Percentiles rank a stretch among this genome's conserved stretches.
Conservation (phyloP, 2,329 filamentous ascomycete genomes). For the Alternaria viburni region DNA sequence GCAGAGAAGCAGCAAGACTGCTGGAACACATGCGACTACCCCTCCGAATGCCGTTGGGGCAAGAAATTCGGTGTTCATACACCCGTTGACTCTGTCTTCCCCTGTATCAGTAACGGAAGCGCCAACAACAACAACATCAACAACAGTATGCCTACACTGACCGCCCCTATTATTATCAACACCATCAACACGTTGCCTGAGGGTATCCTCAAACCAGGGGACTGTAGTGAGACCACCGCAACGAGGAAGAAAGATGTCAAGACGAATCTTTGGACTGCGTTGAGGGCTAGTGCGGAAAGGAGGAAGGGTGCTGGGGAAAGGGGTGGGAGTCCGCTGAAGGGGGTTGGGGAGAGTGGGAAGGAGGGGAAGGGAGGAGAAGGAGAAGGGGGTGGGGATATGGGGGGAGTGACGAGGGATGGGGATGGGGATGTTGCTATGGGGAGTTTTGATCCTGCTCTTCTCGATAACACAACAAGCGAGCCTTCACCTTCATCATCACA, state of each 20-base stretch:
- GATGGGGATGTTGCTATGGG: conserved; percentile 12
- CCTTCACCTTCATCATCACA: not conserved
- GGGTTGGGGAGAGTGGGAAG: too few species aligned
- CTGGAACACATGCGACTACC: conserved; percentile 55
- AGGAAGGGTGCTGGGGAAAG: conserved; percentile 17
- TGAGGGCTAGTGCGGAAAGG: conserved; percentile 35
- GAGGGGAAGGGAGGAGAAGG: not conserved
- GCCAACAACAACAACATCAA: not conserved
- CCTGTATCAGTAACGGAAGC: not conserved
- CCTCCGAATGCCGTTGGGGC: conserved; percentile 53
- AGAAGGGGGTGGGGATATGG: not conserved
- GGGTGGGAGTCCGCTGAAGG: conserved; percentile 24
- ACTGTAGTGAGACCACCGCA: conserved; percentile 3
- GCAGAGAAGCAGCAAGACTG: conserved; percentile 42
- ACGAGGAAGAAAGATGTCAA: conserved; percentile 16
- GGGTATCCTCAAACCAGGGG: conserved; percentile 21
- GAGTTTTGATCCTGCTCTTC: not conserved
- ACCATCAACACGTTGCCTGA: conserved; percentile 12
- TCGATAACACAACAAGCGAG: not conserved
- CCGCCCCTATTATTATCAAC: conserved; percentile 4
- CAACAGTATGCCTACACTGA: not conserved
- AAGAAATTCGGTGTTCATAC: conserved; percentile 37
- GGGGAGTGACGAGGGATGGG: not conserved
- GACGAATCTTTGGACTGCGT: conserved; percentile 30
- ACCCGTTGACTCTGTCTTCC: conserved; percentile 13